A percentile compares a stretch with the other conserved stretches of the same genome.
Evolutionary conservation across 192 early-diverging fungal species (phyloP).

Genomic region (Coemansia sp.): DNA sequence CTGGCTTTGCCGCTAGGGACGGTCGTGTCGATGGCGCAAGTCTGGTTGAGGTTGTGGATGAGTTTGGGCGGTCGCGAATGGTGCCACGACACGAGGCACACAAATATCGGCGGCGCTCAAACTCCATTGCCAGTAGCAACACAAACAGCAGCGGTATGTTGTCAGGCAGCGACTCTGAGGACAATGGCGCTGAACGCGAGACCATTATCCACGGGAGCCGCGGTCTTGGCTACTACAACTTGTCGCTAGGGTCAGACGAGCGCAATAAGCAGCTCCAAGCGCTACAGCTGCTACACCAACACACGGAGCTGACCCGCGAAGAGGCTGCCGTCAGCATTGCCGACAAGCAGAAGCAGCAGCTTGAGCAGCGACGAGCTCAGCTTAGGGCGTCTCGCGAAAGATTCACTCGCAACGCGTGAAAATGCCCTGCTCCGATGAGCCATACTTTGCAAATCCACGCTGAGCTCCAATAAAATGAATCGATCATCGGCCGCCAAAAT

Average conservation of each 20-base stretch:
- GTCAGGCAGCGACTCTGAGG: neutral
- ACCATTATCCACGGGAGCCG: constrained; percentile 3
- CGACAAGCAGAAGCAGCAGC: constrained; percentile 19
- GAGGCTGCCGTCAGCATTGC: constrained; percentile 7
- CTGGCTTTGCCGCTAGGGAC: neutral
- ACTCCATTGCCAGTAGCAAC: neutral
- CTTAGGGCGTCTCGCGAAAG: neutral
- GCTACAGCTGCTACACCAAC: constrained; percentile 19
- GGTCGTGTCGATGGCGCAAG: neutral
- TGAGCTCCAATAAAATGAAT: too few relatives aligned
- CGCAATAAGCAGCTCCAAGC: constrained; percentile 31
- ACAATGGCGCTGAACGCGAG: neutral
- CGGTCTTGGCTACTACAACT: constrained; percentile 24
- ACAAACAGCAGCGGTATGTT: constrained; percentile 1
- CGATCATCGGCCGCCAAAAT: too few relatives aligned
- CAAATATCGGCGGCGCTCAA: constrained; percentile 1
- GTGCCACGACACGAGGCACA: constrained; percentile 20
- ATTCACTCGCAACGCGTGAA: neutral
- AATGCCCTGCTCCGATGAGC: neutral
- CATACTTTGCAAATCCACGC: too few relatives aligned
- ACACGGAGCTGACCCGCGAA: constrained; percentile 19
- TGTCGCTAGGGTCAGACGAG: constrained; percentile 16
- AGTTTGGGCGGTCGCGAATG: constrained; percentile 48
- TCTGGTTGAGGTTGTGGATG: constrained; percentile 46
- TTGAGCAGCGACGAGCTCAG: constrained; percentile 15